phyloP scores from a whole-genome alignment of 1,139 yeast species.

The Saccharomyces hybrid region DNA sequence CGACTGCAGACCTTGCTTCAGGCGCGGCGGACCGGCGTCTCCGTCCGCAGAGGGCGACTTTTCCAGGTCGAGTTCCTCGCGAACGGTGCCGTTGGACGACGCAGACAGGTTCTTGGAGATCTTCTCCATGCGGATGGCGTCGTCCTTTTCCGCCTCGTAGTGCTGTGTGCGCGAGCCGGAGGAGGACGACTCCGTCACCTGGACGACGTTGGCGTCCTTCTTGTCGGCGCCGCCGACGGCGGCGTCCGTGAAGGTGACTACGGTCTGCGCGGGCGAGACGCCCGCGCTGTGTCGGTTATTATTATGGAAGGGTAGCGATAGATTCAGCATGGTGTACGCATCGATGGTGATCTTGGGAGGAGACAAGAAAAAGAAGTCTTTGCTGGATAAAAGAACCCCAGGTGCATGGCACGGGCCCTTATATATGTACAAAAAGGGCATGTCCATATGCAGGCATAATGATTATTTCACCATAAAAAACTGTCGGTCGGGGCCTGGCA shows the following conservation, averaged over 20 bases:
- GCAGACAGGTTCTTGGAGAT: neutral
- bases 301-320: neutral
- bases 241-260: neutral
- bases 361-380: too few species aligned
- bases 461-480: neutral
- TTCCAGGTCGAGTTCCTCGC: neutral
- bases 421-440: neutral
- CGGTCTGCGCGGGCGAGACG: neutral
- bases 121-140: neutral
- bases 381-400: too few species aligned
- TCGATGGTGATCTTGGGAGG: neutral
- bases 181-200: neutral
- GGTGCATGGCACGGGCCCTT: too few species aligned
- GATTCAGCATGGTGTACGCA: neutral
- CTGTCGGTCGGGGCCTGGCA: too few species aligned
- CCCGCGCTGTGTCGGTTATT: neutral
- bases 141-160: neutral
- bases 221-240: neutral
- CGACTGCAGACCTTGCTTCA: slow-evolving; percentile 54
- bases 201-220: neutral
- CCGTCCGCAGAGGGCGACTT: neutral
- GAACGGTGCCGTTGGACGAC: neutral
- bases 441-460: neutral
- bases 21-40: slow-evolving; percentile 1
- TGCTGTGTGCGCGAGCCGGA: neutral